Evolutionary conservation across 2,329 filamentous ascomycete species (phyloP), one percentile per base, ranked within the genome.

Genomic region (Arthroderma sp.): DNA sequence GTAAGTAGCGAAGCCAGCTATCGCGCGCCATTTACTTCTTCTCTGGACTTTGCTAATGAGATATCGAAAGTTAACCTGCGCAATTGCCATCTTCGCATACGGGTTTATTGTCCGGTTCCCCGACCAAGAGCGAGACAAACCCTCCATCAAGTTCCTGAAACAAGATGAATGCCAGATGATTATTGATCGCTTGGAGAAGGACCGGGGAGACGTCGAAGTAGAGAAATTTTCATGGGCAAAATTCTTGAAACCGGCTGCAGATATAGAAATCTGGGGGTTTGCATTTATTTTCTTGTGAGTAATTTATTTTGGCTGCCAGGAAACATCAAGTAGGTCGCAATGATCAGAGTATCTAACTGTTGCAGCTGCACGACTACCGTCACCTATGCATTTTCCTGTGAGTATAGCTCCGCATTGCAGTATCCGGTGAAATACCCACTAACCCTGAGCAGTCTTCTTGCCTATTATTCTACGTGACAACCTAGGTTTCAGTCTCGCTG

Each of bases 331-430:
- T 9, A 2, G 32, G 11, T 8, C 32, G 2, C 32, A 34, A 34
- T 9, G 32, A 9, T 34, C 11, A 34, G 32, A 34, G 32, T 34
- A 34, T 8, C 32, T 34, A 11, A 9, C 8, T 29, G 3, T 39
- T 78, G 75, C 57, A 75, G 77, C 65, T 75, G 75, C 60, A 75
- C 74, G 1, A 85, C 82, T 1, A 82, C 81, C 28, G 73, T 83
- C 45, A 72, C 72, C 1, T 86, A 87, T 57, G 77, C 81, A 0
- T 70, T 87, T 4, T 79, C 81, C 3, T 86, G 81, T 48, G 32
- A 46, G 46, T 43, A 4, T 8, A n/a, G 28, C 29, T n/a, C 11
- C 36, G 11, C 34, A 22, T 22, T 7, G 27, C 7, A 15, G n/a
- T 10, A 32, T 5, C 28, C n/a, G 28, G 29, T 9, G 7, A 33